Conservation (phyloP, 1,284 basidiomycete species). For the Wallemia hederae region DNA sequence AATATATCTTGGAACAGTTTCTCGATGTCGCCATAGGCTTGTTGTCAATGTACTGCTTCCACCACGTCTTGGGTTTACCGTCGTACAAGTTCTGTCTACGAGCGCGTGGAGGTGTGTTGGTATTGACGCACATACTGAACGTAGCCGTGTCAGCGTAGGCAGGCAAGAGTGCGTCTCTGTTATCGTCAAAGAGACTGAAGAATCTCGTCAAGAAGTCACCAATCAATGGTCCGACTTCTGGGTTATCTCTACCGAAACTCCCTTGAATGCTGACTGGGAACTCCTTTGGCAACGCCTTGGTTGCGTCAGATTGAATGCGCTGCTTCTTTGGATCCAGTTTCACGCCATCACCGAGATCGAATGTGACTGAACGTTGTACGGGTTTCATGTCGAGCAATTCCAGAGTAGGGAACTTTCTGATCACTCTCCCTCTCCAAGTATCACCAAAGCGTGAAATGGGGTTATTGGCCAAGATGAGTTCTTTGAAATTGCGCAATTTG, state of each 20-base stretch:
- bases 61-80: not conserved
- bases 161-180: not conserved
- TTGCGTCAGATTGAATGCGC: not conserved
- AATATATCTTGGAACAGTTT: not conserved
- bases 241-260: not conserved
- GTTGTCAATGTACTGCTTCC: not conserved
- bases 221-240: not conserved
- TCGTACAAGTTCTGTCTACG: not conserved
- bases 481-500: not conserved
- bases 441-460: not conserved
- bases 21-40: not conserved
- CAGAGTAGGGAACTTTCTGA: not conserved
- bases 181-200: not conserved
- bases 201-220: not conserved
- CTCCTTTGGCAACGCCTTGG: not conserved
- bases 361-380: not conserved
- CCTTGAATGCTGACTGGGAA: not conserved
- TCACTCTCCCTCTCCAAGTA: not conserved
- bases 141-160: not conserved
- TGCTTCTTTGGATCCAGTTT: not conserved
- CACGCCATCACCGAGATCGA: not conserved
- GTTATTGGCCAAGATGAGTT: not conserved
- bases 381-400: conserved; percentile 1
- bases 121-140: not conserved
- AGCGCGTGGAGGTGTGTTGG: not conserved